Evolutionary conservation across 2,329 filamentous ascomycete species (phyloP).

Genomic region (Epichloe sylvatica): DNA sequence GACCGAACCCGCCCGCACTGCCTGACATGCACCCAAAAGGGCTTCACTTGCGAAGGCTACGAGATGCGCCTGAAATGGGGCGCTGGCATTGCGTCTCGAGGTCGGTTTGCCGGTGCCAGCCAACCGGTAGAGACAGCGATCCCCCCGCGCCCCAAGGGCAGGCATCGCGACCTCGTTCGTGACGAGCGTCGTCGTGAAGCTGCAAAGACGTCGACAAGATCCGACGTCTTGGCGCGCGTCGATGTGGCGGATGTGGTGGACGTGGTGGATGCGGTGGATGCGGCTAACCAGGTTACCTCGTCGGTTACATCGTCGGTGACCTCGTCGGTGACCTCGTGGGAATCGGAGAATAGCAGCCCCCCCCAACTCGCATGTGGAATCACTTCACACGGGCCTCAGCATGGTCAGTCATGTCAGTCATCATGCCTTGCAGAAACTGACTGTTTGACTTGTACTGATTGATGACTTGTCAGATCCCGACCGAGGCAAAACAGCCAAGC

Average conservation of each 20-base stretch:
- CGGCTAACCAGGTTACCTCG: background rate
- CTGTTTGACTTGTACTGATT: background rate
- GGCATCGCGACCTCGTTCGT: slow-evolving; percentile 2
- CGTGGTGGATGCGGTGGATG: background rate
- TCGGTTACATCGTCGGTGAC: background rate
- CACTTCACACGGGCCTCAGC: background rate
- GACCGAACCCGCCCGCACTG: slow-evolving; percentile 1
- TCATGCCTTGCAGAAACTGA: too few relatives aligned
- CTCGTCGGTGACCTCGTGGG: background rate
- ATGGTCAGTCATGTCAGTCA: background rate
- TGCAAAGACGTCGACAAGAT: background rate
- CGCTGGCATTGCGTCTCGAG: slow-evolving; percentile 2
- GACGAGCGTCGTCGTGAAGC: slow-evolving; percentile 2
- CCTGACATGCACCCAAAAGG: slow-evolving; percentile 1
- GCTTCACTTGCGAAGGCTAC: slow-evolving; percentile 1
- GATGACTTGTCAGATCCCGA: background rate
- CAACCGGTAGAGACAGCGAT: slow-evolving; percentile 1
- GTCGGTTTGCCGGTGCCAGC: slow-evolving; percentile 1
- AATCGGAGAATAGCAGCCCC: background rate
- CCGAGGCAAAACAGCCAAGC: background rate
- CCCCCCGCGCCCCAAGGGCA: background rate
- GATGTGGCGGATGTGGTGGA: background rate
- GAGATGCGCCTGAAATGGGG: slow-evolving; percentile 4
- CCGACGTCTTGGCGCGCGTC: background rate
- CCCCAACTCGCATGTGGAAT: background rate